These are phyloP conservation scores for Umbelopsis sp. DNA, from an alignment of 371 early-diverging fungal genomes.

Conservation along the genomic window DNA sequence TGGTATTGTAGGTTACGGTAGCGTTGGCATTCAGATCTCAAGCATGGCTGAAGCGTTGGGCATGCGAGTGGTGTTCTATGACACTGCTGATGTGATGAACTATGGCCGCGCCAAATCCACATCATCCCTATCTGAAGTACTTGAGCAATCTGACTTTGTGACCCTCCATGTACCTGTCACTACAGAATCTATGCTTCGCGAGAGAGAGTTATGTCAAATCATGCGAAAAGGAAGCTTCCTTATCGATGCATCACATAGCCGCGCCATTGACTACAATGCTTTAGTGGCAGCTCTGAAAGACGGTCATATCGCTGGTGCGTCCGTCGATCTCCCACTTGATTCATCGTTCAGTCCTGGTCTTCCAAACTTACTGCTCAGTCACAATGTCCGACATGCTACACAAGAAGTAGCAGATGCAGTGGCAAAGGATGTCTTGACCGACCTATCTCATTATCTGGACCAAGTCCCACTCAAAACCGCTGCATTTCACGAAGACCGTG, in stretches of 20 bases:
- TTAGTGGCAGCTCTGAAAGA: background rate
- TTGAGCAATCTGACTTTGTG: background rate
- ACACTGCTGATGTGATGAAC: background rate
- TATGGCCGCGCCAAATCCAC: slow-evolving; percentile 9
- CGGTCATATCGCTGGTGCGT: background rate
- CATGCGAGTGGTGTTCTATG: slow-evolving; percentile 10
- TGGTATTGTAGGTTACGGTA: slow-evolving; percentile 17
- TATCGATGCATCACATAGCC: background rate
- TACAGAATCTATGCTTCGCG: background rate
- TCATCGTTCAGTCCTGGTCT: background rate
- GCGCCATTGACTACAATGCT: background rate
- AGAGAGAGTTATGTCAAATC: background rate
- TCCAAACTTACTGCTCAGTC: background rate
- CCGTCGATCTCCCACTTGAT: background rate
- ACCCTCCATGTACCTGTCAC: background rate
- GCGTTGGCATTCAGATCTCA: background rate
- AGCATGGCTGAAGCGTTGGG: slow-evolving; percentile 7
- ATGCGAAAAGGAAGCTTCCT: slow-evolving; percentile 12
- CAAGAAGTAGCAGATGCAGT: slow-evolving; percentile 12
- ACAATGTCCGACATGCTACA: slow-evolving; percentile 9
- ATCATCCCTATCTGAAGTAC: background rate
- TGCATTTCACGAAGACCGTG: background rate
- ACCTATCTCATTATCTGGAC: background rate
- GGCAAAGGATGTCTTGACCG: background rate
- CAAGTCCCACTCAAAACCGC: background rate